Evolutionary conservation across 163 green algal genomes (phyloP).

Genomic region (Botryococcus braunii): DNA sequence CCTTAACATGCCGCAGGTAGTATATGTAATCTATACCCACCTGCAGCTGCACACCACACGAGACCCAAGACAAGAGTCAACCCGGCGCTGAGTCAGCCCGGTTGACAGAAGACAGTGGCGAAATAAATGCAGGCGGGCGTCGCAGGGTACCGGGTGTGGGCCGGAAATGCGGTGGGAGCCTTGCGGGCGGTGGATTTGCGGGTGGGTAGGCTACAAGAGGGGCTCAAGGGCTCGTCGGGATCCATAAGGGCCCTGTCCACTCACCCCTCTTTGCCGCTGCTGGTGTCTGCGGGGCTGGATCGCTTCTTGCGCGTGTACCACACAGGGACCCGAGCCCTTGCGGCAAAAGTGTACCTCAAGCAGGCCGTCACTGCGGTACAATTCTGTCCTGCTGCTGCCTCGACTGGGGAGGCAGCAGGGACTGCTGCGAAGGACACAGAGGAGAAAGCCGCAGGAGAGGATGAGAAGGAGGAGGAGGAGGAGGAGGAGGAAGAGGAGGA

Average conservation of each 20-base stretch:
- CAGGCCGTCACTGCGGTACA: neutral
- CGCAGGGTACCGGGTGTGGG: slow-evolving; percentile 47
- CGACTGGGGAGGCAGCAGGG: too few relatives aligned
- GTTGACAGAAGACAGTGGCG: neutral
- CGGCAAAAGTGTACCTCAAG: slow-evolving; percentile 1
- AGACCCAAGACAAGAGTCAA: too few relatives aligned
- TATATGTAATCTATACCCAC: too few relatives aligned
- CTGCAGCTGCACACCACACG: too few relatives aligned
- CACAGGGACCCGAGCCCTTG: slow-evolving; percentile 21
- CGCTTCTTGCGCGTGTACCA: slow-evolving; percentile 55
- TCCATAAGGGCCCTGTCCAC: slow-evolving; percentile 30
- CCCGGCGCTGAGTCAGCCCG: too few relatives aligned
- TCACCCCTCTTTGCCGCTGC: slow-evolving; percentile 33
- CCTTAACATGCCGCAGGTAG: too few relatives aligned
- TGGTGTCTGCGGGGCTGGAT: slow-evolving; percentile 64
- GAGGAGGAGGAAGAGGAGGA: too few relatives aligned
- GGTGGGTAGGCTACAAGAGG: slow-evolving; percentile 29
- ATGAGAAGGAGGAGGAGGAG: too few relatives aligned
- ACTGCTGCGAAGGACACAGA: too few relatives aligned
- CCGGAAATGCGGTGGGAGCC: slow-evolving; percentile 47
- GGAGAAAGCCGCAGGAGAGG: too few relatives aligned
- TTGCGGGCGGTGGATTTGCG: slow-evolving; percentile 55
- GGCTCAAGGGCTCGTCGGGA: slow-evolving; percentile 53
- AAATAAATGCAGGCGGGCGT: neutral
- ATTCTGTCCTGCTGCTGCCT: slow-evolving; percentile 3